Conservation (phyloP, 371 early-diverging fungal genomes). For the Mucor mucedo region DNA sequence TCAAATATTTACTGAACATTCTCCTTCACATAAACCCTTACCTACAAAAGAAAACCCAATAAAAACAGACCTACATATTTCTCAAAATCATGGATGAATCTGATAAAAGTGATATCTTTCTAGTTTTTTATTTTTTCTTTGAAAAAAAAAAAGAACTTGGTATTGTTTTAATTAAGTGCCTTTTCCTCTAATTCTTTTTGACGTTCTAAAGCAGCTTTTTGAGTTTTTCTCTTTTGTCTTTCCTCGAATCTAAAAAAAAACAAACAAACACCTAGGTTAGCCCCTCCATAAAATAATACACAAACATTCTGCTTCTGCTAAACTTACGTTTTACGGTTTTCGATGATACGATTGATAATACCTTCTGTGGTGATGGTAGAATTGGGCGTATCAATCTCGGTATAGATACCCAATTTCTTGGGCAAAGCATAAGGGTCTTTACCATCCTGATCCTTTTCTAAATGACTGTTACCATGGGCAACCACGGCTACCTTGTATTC, state of each 20-base stretch:
- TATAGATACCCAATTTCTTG: constrained; percentile 75
- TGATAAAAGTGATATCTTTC: neutral
- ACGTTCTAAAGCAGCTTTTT: constrained; percentile 69
- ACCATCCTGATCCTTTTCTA: constrained; percentile 71
- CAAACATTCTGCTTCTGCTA: constrained; percentile 10
- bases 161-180: constrained; percentile 17
- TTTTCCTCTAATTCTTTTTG: constrained; percentile 70
- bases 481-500: constrained; percentile 85
- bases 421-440: constrained; percentile 86
- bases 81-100: too few species aligned
- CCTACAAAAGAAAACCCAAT: too few species aligned
- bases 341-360: constrained; percentile 88
- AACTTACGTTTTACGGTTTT: constrained; percentile 78
- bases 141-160: neutral
- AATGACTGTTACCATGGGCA: constrained; percentile 73
- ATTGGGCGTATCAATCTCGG: constrained; percentile 75
- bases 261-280: too few species aligned
- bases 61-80: too few species aligned
- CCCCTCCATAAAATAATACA: too few species aligned
- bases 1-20: too few species aligned
- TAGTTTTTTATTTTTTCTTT: neutral
- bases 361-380: constrained; percentile 81
- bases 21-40: too few species aligned
- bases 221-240: constrained; percentile 76
- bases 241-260: constrained; percentile 58